A percentile compares a stretch with the other conserved stretches of the same genome.
Evolutionary conservation across 2,329 filamentous ascomycete species (phyloP).

Genomic region (Fusarium staphyleae): DNA sequence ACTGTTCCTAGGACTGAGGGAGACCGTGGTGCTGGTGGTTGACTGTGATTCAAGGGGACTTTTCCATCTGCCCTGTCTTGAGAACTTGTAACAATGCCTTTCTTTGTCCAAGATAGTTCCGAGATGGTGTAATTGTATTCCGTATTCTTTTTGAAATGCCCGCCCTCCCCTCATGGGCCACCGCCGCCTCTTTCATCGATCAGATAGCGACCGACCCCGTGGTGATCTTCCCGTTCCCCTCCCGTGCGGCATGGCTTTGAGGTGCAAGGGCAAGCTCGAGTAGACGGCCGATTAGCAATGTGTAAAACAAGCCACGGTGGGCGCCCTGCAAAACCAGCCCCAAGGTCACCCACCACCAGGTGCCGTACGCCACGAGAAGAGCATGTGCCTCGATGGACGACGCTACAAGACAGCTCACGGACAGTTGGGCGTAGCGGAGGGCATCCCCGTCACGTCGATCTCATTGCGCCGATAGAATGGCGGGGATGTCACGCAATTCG

Average conservation of each 20-base stretch:
- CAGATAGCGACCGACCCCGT: neutral
- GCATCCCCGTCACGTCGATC: no score
- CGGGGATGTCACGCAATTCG: no score
- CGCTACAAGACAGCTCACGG: no score
- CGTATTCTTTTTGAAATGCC: slow-evolving; percentile 1
- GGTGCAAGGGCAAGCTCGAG: neutral
- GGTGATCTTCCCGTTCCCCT: neutral
- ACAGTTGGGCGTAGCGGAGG: no score
- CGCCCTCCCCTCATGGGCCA: neutral
- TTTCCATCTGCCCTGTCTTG: neutral
- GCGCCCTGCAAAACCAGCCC: neutral
- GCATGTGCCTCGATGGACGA: no score
- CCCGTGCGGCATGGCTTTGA: slow-evolving; percentile 10
- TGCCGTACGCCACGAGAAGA: no score
- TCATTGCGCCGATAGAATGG: no score
- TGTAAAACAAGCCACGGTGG: neutral
- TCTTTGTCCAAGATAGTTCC: neutral
- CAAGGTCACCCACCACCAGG: no score
- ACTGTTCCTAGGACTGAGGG: neutral
- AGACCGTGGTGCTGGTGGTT: neutral
- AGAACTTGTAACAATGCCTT: neutral
- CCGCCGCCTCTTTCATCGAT: neutral
- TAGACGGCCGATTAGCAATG: slow-evolving; percentile 6
- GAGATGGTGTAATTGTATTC: no score
- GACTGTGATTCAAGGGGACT: neutral